A percentile compares a stretch with the other conserved stretches of the same genome.
Conservation (phyloP, 1,284 basidiomycete species). For the Cutaneotrichosporon mucoides region DNA sequence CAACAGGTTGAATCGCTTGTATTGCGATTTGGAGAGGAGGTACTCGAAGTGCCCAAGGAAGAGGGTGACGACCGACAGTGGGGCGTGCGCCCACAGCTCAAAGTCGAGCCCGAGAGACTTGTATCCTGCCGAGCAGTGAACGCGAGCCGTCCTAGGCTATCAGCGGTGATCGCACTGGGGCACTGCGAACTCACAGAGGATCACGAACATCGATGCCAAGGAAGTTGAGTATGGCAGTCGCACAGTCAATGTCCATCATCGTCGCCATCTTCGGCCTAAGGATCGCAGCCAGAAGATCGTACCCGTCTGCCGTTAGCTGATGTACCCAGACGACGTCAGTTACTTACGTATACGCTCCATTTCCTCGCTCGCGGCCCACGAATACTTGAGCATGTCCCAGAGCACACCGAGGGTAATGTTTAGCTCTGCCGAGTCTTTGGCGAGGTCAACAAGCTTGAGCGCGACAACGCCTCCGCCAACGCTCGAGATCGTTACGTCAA, state of each 20-base stretch:
- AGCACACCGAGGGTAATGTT: slow-evolving; percentile 68
- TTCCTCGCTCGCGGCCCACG: slow-evolving; percentile 88
- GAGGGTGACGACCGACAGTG: slow-evolving; percentile 63
- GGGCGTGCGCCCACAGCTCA: slow-evolving; percentile 76
- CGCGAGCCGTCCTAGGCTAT: too few species aligned
- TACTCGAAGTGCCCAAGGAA: slow-evolving; percentile 73
- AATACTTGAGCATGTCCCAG: slow-evolving; percentile 69
- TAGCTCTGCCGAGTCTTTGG: slow-evolving; percentile 68
- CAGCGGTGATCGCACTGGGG: too few species aligned
- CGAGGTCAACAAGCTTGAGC: slow-evolving; percentile 72
- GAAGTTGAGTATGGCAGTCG: slow-evolving; percentile 75
- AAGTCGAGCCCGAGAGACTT: slow-evolving; percentile 80
- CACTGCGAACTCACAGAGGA: too few species aligned
- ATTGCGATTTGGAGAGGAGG: slow-evolving; percentile 66
- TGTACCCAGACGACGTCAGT: neutral
- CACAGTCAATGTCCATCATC: slow-evolving; percentile 70
- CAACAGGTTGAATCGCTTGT: slow-evolving; percentile 68
- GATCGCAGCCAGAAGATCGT: slow-evolving; percentile 75
- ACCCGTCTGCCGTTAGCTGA: slow-evolving; percentile 60
- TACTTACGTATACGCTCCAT: slow-evolving; percentile 77
- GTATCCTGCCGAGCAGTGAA: slow-evolving; percentile 79
- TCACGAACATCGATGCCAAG: slow-evolving; percentile 73
- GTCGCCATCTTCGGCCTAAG: slow-evolving; percentile 64
- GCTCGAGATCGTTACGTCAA: slow-evolving; percentile 76
- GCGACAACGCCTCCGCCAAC: slow-evolving; percentile 76